Conservation (phyloP, 768 basidiomycete species). For the Russula abietina region DNA sequence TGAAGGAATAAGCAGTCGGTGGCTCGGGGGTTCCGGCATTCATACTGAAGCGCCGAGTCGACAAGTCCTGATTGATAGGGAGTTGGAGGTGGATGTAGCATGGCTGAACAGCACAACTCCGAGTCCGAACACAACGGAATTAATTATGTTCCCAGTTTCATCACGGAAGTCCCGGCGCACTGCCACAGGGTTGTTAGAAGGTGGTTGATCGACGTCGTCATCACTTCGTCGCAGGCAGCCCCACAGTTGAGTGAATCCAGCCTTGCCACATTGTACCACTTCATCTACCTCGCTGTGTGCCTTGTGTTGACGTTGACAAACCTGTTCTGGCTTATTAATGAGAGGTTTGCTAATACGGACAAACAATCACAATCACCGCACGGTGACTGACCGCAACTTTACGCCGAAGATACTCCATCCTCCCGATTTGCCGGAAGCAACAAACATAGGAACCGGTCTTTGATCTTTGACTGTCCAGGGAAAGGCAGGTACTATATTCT, state of each 20-base stretch:
- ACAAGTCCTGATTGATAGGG: constrained; percentile 14
- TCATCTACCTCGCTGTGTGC: too few species aligned
- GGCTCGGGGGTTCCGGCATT: constrained; percentile 2
- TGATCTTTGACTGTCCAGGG: background rate
- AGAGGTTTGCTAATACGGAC: background rate
- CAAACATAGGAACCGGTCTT: background rate
- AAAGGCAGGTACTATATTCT: background rate
- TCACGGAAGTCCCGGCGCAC: background rate
- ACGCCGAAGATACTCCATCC: too few species aligned
- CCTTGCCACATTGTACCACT: too few species aligned
- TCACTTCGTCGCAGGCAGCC: background rate
- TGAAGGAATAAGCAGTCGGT: background rate
- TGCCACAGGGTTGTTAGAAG: background rate
- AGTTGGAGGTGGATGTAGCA: background rate
- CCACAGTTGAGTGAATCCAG: background rate
- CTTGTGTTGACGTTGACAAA: too few species aligned
- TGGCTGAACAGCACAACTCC: background rate
- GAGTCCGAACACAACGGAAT: constrained; percentile 4
- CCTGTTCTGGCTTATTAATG: background rate
- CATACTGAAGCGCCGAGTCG: background rate
- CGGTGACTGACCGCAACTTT: too few species aligned
- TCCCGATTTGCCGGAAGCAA: background rate
- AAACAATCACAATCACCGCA: background rate
- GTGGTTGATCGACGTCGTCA: background rate
- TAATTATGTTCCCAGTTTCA: background rate